Conservation (phyloP, 768 basidiomycete genomes). For the Boletus huronensis region DNA sequence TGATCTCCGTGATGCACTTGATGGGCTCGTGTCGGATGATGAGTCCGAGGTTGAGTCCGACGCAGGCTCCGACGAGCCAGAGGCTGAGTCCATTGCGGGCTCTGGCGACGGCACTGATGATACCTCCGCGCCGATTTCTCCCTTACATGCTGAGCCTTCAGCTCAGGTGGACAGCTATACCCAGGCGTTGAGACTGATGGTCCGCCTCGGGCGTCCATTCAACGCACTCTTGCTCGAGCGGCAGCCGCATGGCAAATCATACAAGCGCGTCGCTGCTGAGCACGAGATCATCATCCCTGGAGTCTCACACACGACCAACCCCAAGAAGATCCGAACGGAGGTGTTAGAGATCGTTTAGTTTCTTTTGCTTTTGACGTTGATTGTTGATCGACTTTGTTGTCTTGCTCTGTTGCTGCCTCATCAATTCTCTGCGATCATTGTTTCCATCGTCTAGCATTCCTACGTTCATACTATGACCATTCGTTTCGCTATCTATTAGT, state of each 20-base stretch:
- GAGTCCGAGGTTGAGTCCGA: background rate
- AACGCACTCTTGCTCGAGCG: background rate
- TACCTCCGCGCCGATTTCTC: background rate
- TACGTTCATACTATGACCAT: background rate
- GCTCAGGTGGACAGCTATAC: background rate
- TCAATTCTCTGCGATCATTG: too few relatives aligned
- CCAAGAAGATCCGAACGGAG: background rate
- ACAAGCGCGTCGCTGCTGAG: background rate
- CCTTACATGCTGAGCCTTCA: background rate
- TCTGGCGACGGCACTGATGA: too few relatives aligned
- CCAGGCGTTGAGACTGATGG: slow-evolving; percentile 1
- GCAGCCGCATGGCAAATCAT: background rate
- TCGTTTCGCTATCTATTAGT: too few relatives aligned
- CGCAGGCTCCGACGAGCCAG: background rate
- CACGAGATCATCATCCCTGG: background rate
- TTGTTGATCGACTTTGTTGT: too few relatives aligned
- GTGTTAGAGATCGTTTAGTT: background rate
- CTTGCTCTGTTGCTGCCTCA: too few relatives aligned
- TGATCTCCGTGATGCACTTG: background rate
- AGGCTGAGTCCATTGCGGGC: background rate
- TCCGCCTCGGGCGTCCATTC: background rate
- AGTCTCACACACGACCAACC: too few relatives aligned
- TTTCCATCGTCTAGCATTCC: too few relatives aligned
- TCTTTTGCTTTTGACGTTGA: background rate
- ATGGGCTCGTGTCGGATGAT: background rate